Percentiles rank a stretch among this genome's conserved stretches.
phyloP scores from a whole-genome alignment of 805 yeast genomes.

The Starmerella floris region DNA sequence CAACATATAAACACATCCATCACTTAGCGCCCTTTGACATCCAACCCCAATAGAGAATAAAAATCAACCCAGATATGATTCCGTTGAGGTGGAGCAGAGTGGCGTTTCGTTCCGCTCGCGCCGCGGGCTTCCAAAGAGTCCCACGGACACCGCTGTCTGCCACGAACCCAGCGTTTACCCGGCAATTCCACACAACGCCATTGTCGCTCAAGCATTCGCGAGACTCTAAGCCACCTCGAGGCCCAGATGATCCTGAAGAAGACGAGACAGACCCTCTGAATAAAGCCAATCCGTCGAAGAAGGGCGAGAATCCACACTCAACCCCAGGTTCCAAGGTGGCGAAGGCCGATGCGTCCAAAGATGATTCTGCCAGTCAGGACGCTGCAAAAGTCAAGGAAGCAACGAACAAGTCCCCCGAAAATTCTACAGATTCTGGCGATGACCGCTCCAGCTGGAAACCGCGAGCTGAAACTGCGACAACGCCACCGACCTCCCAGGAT shows the following conservation, averaged over 20 bases:
- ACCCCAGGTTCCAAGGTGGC: background rate
- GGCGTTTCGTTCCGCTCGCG: conserved; percentile 3
- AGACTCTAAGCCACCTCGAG: conserved; percentile 1
- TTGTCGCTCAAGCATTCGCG: conserved; percentile 1
- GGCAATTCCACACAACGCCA: conserved; percentile 1
- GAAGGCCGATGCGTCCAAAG: too few relatives aligned
- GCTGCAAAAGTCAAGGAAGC: too few relatives aligned
- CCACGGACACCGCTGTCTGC: background rate
- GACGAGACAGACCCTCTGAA: too few relatives aligned
- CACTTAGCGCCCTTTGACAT: too few relatives aligned
- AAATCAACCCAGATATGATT: too few relatives aligned
- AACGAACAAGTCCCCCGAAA: background rate
- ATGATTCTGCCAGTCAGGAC: background rate
- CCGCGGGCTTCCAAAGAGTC: background rate
- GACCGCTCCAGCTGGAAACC: background rate
- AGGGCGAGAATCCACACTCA: too few relatives aligned
- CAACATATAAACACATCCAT: too few relatives aligned
- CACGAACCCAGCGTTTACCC: background rate
- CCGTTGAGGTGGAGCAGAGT: conserved; percentile 7
- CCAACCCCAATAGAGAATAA: too few relatives aligned
- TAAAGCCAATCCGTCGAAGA: too few relatives aligned
- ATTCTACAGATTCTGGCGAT: background rate
- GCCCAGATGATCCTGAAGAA: conserved; percentile 2
- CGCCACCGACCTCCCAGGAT: too few relatives aligned
- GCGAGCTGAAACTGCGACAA: too few relatives aligned